These are phyloP conservation scores for Stylosanthes scabra DNA, from an alignment of 331 rosid species.

Conservation along the genomic window DNA sequence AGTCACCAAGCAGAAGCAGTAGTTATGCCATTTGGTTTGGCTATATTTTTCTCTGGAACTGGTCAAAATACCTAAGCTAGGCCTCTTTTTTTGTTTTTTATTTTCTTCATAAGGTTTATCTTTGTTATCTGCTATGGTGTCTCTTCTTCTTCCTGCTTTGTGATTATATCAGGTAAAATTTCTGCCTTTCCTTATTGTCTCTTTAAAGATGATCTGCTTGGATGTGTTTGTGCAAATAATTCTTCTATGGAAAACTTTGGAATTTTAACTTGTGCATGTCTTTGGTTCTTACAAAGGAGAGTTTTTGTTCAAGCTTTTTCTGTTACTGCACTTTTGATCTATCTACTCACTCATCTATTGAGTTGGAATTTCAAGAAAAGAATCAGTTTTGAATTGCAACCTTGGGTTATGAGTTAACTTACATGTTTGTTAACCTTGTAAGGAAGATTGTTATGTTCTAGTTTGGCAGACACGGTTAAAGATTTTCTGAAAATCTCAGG, in stretches of 20 bases:
- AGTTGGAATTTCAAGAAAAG: slow-evolving; percentile 38
- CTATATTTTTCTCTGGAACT: slow-evolving; percentile 31
- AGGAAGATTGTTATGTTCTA: not conserved
- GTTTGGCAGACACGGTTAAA: slow-evolving; percentile 10
- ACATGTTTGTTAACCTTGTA: no score
- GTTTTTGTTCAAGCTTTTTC: slow-evolving; percentile 20
- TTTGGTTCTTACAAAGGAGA: slow-evolving; percentile 30
- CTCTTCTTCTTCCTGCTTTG: slow-evolving; percentile 32
- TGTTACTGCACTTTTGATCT: slow-evolving; percentile 10
- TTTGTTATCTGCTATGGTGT: slow-evolving; percentile 42
- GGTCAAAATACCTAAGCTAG: slow-evolving; percentile 42
- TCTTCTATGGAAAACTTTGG: slow-evolving; percentile 10
- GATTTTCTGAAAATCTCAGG: slow-evolving; percentile 7
- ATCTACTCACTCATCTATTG: slow-evolving; percentile 20
- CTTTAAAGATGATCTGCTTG: slow-evolving; percentile 5
- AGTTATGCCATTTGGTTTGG: slow-evolving; percentile 40
- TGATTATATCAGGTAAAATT: slow-evolving; percentile 47
- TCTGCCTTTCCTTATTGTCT: not conserved
- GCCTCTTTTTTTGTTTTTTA: not conserved
- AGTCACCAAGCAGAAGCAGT: slow-evolving; percentile 22
- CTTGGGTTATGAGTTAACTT: not conserved
- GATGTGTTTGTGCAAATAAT: slow-evolving; percentile 6
- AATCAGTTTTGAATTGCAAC: slow-evolving; percentile 12
- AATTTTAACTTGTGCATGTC: slow-evolving; percentile 7
- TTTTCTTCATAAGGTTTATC: slow-evolving; percentile 39